Percentiles rank a stretch among this genome's conserved stretches.
Evolutionary conservation across 345 rosid genomes (phyloP).

Genomic region (Punica granatum): DNA sequence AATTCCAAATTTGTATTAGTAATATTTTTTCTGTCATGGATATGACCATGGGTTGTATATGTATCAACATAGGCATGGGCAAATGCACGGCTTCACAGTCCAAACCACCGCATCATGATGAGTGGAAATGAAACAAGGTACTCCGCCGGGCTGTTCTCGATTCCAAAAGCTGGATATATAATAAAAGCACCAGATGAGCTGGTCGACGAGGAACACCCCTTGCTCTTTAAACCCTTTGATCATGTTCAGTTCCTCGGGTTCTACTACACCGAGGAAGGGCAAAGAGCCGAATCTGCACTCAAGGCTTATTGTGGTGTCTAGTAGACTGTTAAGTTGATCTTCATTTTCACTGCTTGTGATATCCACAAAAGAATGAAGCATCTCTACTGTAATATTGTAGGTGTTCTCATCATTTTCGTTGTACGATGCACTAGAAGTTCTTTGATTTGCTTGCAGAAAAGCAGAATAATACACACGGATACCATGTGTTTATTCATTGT

Average conservation of each 20-base stretch:
- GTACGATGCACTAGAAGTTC: too few relatives aligned
- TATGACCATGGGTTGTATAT: too few relatives aligned
- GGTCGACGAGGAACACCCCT: constrained; percentile 44
- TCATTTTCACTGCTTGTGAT: too few relatives aligned
- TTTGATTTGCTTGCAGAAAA: too few relatives aligned
- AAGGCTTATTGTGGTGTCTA: constrained; percentile 37
- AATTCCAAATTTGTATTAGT: too few relatives aligned
- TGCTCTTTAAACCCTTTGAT: constrained; percentile 49
- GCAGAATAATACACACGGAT: too few relatives aligned
- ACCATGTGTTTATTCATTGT: too few relatives aligned
- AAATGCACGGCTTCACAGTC: constrained; percentile 53
- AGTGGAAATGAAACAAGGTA: constrained; percentile 47
- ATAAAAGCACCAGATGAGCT: constrained; percentile 46
- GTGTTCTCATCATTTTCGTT: too few relatives aligned
- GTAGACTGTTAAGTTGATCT: background rate
- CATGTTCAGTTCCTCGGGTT: constrained; percentile 39
- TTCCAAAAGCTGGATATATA: constrained; percentile 36
- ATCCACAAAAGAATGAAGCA: too few relatives aligned
- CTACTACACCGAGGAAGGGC: constrained; percentile 35
- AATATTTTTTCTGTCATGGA: background rate
- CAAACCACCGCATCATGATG: constrained; percentile 69
- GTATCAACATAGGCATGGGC: constrained; percentile 41
- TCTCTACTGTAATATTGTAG: too few relatives aligned
- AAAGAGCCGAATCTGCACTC: constrained; percentile 29
- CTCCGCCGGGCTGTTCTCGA: constrained; percentile 48